phyloP scores from a whole-genome alignment of 2,329 filamentous ascomycete species.

The Fusarium bactridioides region DNA sequence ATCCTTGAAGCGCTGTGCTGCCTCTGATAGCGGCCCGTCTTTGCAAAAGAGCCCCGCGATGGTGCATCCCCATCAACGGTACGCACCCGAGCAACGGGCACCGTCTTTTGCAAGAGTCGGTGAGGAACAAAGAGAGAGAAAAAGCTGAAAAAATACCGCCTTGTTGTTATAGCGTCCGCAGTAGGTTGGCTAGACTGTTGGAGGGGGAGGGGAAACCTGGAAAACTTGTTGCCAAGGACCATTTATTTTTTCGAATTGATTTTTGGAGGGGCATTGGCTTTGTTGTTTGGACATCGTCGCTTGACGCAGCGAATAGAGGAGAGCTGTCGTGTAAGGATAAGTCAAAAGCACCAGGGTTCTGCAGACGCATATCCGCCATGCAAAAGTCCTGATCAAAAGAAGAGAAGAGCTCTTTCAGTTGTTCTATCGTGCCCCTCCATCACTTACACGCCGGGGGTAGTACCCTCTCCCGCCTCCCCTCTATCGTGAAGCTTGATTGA shows the following conservation, averaged over 20 bases:
- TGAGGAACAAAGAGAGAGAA: conserved; percentile 22
- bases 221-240: conserved; percentile 27
- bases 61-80: conserved; percentile 23
- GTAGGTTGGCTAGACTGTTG: conserved; percentile 21
- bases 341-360: conserved; percentile 20
- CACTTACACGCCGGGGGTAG: conserved; percentile 35
- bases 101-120: conserved; percentile 39
- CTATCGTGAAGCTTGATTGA: conserved; percentile 26
- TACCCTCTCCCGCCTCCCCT: not conserved
- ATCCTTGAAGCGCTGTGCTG: conserved; percentile 14
- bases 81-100: conserved; percentile 36
- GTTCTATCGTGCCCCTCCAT: conserved; percentile 9
- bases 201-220: conserved; percentile 35
- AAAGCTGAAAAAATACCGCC: conserved; percentile 7
- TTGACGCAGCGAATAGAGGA: conserved; percentile 33
- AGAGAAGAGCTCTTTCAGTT: conserved; percentile 24
- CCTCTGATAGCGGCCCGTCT: conserved; percentile 26
- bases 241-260: conserved; percentile 37
- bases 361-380: conserved; percentile 12
- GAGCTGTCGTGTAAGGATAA: conserved; percentile 33
- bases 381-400: conserved; percentile 21
- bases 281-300: conserved; percentile 31
- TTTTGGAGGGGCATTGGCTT: conserved; percentile 22
- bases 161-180: conserved; percentile 29
- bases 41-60: conserved; percentile 28